Conservation (phyloP, 768 basidiomycete genomes). For the Neoboletus brunneissimus region DNA sequence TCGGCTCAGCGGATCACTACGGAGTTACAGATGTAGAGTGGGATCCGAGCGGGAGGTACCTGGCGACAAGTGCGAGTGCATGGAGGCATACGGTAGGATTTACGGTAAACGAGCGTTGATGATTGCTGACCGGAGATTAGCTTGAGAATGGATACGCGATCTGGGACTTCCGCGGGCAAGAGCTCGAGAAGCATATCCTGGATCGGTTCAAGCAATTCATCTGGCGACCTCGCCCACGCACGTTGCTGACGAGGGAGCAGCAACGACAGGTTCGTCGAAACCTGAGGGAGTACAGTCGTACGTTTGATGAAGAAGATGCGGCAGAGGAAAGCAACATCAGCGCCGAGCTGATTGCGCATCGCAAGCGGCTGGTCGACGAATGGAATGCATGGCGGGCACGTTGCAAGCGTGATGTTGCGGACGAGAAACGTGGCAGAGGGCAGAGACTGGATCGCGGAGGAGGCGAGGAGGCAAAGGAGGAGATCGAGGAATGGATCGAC, state of each 20-base stretch:
- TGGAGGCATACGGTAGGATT: slow-evolving; percentile 88
- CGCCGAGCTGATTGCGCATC: slow-evolving; percentile 86
- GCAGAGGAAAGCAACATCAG: slow-evolving; percentile 93
- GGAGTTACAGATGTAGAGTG: slow-evolving; percentile 97
- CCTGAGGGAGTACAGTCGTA: slow-evolving; percentile 84
- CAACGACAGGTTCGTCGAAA: slow-evolving; percentile 85
- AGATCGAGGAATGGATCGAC: slow-evolving; percentile 92
- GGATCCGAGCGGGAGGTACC: slow-evolving; percentile 94
- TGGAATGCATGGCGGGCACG: slow-evolving; percentile 96
- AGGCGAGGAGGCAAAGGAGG: slow-evolving; percentile 69
- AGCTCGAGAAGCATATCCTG: slow-evolving; percentile 81
- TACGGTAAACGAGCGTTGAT: background rate
- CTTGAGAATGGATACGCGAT: slow-evolving; percentile 95
- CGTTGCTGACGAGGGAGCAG: slow-evolving; percentile 82
- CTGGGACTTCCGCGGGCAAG: slow-evolving; percentile 98
- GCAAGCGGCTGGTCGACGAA: slow-evolving; percentile 92
- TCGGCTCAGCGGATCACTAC: slow-evolving; percentile 90
- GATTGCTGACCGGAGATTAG: slow-evolving; percentile 39
- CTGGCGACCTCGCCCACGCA: slow-evolving; percentile 94
- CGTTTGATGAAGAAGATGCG: slow-evolving; percentile 96
- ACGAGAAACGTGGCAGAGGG: slow-evolving; percentile 45
- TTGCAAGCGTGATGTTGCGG: slow-evolving; percentile 63
- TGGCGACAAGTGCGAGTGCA: slow-evolving; percentile 89
- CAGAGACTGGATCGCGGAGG: slow-evolving; percentile 33
- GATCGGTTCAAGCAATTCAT: slow-evolving; percentile 99